These are phyloP conservation scores for Fusarium sp. DNA, from an alignment of 2,329 filamentous ascomycete species.

Conservation along the genomic window DNA sequence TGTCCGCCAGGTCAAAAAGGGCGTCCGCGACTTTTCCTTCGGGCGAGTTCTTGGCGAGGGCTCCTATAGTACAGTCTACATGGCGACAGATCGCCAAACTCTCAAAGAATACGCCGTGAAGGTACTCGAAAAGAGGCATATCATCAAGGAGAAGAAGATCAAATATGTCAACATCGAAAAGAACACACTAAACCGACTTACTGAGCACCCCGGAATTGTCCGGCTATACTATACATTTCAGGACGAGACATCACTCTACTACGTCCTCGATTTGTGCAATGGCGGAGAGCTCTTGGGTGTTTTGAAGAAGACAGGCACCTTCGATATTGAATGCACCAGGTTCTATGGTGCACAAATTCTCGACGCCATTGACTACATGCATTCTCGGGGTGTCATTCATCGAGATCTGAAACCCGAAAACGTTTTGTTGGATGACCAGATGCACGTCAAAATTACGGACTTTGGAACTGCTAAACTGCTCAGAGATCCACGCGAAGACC, in stretches of 20 bases:
- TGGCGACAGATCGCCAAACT: constrained; percentile 92
- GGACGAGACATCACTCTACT: constrained; percentile 95
- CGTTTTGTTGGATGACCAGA: constrained; percentile 91
- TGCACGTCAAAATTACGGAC: constrained; percentile 99
- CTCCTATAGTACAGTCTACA: constrained; percentile 95
- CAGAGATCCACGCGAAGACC: constrained; percentile 51
- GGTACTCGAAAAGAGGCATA: constrained; percentile 96
- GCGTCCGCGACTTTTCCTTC: constrained; percentile 96
- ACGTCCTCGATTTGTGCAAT: constrained; percentile 92
- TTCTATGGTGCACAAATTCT: constrained; percentile 98
- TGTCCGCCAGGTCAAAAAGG: constrained; percentile 90
- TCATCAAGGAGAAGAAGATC: constrained; percentile 99
- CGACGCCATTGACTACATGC: constrained; percentile 98
- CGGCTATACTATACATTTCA: constrained; percentile 99
- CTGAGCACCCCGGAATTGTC: constrained; percentile 95
- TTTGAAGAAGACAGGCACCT: constrained; percentile 92
- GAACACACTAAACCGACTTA: constrained; percentile 94
- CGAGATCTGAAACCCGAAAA: constrained; percentile 98
- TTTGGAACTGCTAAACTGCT: constrained; percentile 98
- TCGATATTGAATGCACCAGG: constrained; percentile 91
- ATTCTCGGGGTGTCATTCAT: constrained; percentile 94
- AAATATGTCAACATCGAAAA: constrained; percentile 99
- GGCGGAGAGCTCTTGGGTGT: constrained; percentile 93
- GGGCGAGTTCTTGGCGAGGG: constrained; percentile 91
- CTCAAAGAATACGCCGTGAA: constrained; percentile 98